Conservation (phyloP, 305 asterid species). For the Solanum hybrid region DNA sequence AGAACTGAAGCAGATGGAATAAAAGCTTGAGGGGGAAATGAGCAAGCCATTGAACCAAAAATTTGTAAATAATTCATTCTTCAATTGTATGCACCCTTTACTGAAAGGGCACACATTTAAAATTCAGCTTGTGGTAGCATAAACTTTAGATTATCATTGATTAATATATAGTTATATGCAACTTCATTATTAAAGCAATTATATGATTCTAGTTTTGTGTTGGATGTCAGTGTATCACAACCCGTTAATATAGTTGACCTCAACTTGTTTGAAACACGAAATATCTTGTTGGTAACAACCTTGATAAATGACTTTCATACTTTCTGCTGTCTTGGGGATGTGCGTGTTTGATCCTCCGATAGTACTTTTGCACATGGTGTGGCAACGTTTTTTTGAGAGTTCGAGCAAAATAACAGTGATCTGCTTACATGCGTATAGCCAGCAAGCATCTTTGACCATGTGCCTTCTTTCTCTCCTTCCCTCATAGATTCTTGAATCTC, state of each 20-base stretch:
- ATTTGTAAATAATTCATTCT: not conserved
- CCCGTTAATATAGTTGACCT: not conserved
- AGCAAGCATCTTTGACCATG: not conserved
- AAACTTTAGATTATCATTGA: not conserved
- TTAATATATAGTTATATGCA: not conserved
- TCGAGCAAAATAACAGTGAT: not conserved
- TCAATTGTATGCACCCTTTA: not conserved
- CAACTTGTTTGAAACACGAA: not conserved
- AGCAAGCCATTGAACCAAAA: not conserved
- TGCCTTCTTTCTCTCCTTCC: not conserved
- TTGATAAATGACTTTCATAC: not conserved
- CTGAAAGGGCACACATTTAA: not conserved
- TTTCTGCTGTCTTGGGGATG: not conserved
- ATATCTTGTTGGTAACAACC: not conserved
- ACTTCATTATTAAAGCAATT: not conserved
- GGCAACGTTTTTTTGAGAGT: not conserved
- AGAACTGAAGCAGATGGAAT: not conserved
- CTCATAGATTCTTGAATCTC: not conserved
- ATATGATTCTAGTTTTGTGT: not conserved
- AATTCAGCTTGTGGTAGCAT: not conserved
- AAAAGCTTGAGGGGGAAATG: not conserved
- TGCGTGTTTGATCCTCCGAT: not conserved
- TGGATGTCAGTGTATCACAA: not conserved
- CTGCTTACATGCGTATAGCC: not conserved
- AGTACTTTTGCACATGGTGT: not conserved